Percentiles rank a stretch among this genome's conserved stretches.
These are phyloP conservation scores for Cochliopodium minus DNA, from an alignment of 208 protist genomes.

Conservation along the genomic window DNA sequence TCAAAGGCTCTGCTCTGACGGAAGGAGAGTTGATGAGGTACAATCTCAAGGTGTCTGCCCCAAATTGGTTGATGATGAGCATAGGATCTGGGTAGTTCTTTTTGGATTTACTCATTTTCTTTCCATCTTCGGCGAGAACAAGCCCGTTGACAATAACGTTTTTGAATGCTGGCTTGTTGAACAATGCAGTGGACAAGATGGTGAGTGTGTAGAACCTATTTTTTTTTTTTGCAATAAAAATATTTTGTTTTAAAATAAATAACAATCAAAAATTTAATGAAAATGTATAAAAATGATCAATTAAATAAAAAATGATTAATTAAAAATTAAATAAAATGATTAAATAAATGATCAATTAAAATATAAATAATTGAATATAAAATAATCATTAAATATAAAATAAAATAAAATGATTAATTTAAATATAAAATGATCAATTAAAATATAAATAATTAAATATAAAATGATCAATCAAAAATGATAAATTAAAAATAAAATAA, in stretches of 20 bases:
- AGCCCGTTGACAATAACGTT: constrained; percentile 98
- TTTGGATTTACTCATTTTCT: constrained; percentile 98
- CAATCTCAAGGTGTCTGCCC: constrained; percentile 92
- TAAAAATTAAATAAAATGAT: too few relatives aligned
- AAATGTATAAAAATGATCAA: too few relatives aligned
- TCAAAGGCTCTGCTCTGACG: constrained; percentile 84
- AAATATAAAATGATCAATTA: too few relatives aligned
- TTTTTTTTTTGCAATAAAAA: constrained; percentile 22
- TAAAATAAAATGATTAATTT: too few relatives aligned
- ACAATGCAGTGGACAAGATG: constrained; percentile 75
- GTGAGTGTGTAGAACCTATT: constrained; percentile 54
- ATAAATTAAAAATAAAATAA: too few relatives aligned
- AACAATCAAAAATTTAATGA: background rate
- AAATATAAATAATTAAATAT: too few relatives aligned
- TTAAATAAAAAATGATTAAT: too few relatives aligned
- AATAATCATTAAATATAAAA: too few relatives aligned
- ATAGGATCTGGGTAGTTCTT: constrained; percentile 98
- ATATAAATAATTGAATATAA: too few relatives aligned
- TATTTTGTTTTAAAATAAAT: background rate
- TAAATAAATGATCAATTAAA: too few relatives aligned
- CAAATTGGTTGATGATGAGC: constrained; percentile 72
- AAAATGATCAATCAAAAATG: too few relatives aligned
- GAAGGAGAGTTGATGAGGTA: constrained; percentile 99
- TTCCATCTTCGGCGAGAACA: constrained; percentile 87
- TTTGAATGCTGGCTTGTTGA: constrained; percentile 82